Percentiles rank a stretch among this genome's conserved stretches.
phyloP scores from a whole-genome alignment of 345 rosid species.

The Bruguiera parviflora region DNA sequence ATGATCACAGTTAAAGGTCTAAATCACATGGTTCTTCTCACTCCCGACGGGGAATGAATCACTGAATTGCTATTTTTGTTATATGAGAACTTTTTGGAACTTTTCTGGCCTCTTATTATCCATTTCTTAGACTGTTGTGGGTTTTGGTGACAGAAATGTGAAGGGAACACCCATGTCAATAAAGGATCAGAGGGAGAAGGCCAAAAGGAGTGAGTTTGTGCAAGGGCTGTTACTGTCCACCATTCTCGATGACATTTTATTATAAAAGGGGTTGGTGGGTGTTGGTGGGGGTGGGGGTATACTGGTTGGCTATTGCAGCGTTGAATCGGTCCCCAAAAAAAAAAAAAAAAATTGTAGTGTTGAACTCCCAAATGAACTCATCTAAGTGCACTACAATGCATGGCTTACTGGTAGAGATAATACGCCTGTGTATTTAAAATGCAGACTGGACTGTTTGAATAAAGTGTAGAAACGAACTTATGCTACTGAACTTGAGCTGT shows the following conservation, averaged over 20 bases:
- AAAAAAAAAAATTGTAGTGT: not conserved
- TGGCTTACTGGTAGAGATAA: slow-evolving; percentile 24
- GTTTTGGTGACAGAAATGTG: slow-evolving; percentile 39
- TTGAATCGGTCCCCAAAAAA: not conserved
- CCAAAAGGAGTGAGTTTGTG: slow-evolving; percentile 60
- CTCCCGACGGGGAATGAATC: too few species aligned
- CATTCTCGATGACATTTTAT: slow-evolving; percentile 49
- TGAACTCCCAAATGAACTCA: not conserved
- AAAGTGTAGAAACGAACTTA: slow-evolving; percentile 42
- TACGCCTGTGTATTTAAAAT: slow-evolving; percentile 25
- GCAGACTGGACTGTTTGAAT: slow-evolving; percentile 29
- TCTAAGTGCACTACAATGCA: slow-evolving; percentile 10
- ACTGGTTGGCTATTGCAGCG: slow-evolving; percentile 1
- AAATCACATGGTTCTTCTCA: too few species aligned
- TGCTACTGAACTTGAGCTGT: slow-evolving; percentile 24
- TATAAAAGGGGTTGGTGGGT: slow-evolving; percentile 29
- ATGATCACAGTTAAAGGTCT: too few species aligned
- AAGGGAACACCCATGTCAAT: slow-evolving; percentile 51
- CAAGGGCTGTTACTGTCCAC: slow-evolving; percentile 68
- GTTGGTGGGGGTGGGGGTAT: too few species aligned
- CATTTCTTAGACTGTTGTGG: slow-evolving; percentile 1
- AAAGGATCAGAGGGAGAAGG: slow-evolving; percentile 77
- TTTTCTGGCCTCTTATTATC: not conserved
- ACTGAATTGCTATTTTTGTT: not conserved
- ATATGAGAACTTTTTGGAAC: not conserved